Evolutionary conservation across 352 stramenopile species (phyloP), one percentile per base, ranked within the genome.

Genomic region (Phytophthora podocarpi): DNA sequence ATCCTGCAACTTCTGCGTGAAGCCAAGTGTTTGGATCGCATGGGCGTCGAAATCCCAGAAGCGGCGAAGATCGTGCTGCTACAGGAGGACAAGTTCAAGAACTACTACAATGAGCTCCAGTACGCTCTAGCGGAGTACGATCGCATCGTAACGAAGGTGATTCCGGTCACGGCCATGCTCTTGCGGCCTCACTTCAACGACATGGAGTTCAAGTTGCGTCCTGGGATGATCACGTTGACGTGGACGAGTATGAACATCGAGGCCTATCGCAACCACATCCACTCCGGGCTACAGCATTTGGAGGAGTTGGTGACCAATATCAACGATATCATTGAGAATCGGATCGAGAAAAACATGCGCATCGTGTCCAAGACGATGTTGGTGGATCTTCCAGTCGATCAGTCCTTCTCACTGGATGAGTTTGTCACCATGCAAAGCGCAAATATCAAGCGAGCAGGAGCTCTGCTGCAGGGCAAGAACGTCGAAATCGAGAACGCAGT

Each of bases 211-310:
- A 99, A 99, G 67, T 68, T 99, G 9, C 93, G 97, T 4, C 97
- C 97, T 3, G 97, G 97, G 15, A 99, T 99, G 96, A 98, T 98
- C 64, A 99, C 96, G n/a, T 77, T 99, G 4, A 99, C 97, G 5
- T 99, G 97, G 97, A 99, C 97, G 12, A 99, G 96, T 46, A 98
- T 99, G 96, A 99, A 99, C 71, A 99, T 99, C 52, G 97, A 99
- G 64, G 91, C 95, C 7, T 99, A 99, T 63, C 98, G 98, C 23
- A 91, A 91, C 50, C 94, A 98, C 59, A 95, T 95, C 15, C 84
- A 93, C 51, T 89, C 76, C 3, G 97, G 97, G 0, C 71, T 99
- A 6, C 95, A 97, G 42, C 97, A 98, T 50, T 74, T 99, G 5
- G 93, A 99, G 72, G 97, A 99, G 61, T 70, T 99, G 34, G 96